Evolutionary conservation across 202 grass and related monocot species (phyloP), one percentile per base, ranked within the genome.

Genomic region (Cymbopogon flexuosus): DNA sequence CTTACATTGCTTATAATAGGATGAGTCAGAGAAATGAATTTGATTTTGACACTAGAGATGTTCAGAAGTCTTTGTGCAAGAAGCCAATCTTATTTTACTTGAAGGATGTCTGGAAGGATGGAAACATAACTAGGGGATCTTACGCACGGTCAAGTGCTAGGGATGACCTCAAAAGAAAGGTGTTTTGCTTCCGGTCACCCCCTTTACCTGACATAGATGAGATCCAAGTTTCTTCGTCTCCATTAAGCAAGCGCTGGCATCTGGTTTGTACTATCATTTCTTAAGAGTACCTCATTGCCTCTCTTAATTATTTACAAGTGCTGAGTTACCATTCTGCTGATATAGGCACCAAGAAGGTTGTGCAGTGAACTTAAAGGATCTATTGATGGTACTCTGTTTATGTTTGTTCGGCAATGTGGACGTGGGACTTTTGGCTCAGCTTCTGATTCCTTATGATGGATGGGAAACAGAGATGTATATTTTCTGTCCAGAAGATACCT

Each of bases 1-100:
- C 96, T 36, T 98, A 91, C 33, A 78, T 84, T 83, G 84, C 88
- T 75, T 95, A 91, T 79, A 95, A 98, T 75, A 95, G 70, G 83
- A 84, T 88, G 77, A 83, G 70, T 56, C 78, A 89, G 12, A 89
- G 74, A 85, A 89, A 11, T 23, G 96, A 98, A 74, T 98, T 93
- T 45, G 96, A 98, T 80, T 93, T 98, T 81, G 96, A 98, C 78
- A 98, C 96, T 59, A 93, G 85, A 77, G 96, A 95, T 78, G 66
- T 81, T 70, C 90, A 91, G 51, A 93, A 84, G 58, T 97, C 90
- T 67, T 81, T 97, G 60, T 98, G 96, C 88, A 98, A 88, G 87
- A 95, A 91, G 69, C 96, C 96, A 37, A 79, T 88, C 49, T 79
- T 85, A 63, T 93, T 95, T 86, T 98, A 91, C 82, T 86, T 98